These are phyloP conservation scores for Delitschia confertaspora DNA, from an alignment of 495 filamentous ascomycete species.

Conservation along the genomic window DNA sequence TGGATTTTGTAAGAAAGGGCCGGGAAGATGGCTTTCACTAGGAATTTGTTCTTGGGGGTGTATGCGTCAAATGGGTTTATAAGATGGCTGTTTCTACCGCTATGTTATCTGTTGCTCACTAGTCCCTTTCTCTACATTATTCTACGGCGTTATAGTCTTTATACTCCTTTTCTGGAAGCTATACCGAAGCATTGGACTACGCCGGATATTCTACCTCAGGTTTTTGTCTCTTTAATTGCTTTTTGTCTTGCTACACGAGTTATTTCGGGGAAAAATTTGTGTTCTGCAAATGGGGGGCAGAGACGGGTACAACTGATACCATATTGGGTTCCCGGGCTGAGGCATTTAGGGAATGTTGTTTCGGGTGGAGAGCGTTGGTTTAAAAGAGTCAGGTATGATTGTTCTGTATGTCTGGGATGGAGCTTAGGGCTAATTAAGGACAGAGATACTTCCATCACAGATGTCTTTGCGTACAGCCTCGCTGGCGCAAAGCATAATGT, in stretches of 20 bases:
- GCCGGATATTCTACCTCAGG: conserved; percentile 10
- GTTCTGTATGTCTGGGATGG: too few species aligned
- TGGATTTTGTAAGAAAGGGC: background rate
- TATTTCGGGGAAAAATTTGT: conserved; percentile 11
- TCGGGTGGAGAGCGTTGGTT: conserved; percentile 41
- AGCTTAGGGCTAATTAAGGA: background rate
- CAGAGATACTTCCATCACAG: conserved; percentile 37
- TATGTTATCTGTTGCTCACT: conserved; percentile 14
- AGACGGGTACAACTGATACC: conserved; percentile 39
- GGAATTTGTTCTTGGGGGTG: conserved; percentile 17
- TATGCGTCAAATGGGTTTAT: conserved; percentile 17
- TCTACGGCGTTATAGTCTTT: conserved; percentile 1
- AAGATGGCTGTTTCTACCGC: conserved; percentile 21
- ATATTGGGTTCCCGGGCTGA: conserved; percentile 53
- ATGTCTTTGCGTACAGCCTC: conserved; percentile 46
- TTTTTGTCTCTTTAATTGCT: conserved; percentile 14
- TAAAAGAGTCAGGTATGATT: conserved; percentile 36
- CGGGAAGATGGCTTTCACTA: conserved; percentile 13
- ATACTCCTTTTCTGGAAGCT: background rate
- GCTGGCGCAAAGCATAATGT: conserved; percentile 43
- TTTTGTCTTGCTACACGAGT: conserved; percentile 23
- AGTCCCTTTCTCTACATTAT: conserved; percentile 19
- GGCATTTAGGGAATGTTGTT: conserved; percentile 44
- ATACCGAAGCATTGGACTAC: conserved; percentile 8
- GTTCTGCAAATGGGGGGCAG: conserved; percentile 7